Evolutionary conservation across 2,329 filamentous ascomycete species (phyloP), one percentile per base, ranked within the genome.

Genomic region (Fusarium bulbicola): DNA sequence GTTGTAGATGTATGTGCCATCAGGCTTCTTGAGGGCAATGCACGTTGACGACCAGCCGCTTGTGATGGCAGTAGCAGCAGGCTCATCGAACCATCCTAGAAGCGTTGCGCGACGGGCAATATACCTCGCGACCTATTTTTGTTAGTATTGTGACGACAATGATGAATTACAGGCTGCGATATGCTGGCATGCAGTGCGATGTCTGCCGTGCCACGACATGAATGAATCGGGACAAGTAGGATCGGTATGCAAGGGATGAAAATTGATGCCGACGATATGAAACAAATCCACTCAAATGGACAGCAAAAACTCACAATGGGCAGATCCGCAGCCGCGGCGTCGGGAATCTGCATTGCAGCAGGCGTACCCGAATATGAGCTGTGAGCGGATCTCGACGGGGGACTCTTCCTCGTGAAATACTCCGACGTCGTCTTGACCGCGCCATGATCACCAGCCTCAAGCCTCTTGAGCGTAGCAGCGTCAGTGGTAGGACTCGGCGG

Each of bases 61-160:
- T 26, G 52, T 73, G 40, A 78, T 71, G 28, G 73, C 56, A 12
- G 67, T 43, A 4, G 67, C 53, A 16, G 68, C 66, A 28, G 74
- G 73, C 13, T 78, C 77, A 47, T 78, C 77, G 5, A 78, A 78
- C 74, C 74, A 78, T 3, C 77, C 77, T 4, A 78, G 67, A 6
- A 78, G 59, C 1, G 75, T 78, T 18, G 77, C 76, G 13, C 77
- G 74, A 14, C 76, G 76, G 7, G 76, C 68, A 4, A 78, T 70
- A 52, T 78, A 78, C 37, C 76, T 78, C 15, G 75, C 70, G 36
- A 78, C 59, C 76, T 78, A 36, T 1, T 9, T 14, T 3, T 37
- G 36, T 76, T 56, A 76, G 72, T 47, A 10, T 30, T n/a, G 21
- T 13, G 34, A 39, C 47, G 21, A 9, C 11, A 13, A 3, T 11